A percentile compares a stretch with the other conserved stretches of the same genome.
phyloP scores from a whole-genome alignment of 1,284 basidiomycete species.

The Microbotryum scabiosae region DNA sequence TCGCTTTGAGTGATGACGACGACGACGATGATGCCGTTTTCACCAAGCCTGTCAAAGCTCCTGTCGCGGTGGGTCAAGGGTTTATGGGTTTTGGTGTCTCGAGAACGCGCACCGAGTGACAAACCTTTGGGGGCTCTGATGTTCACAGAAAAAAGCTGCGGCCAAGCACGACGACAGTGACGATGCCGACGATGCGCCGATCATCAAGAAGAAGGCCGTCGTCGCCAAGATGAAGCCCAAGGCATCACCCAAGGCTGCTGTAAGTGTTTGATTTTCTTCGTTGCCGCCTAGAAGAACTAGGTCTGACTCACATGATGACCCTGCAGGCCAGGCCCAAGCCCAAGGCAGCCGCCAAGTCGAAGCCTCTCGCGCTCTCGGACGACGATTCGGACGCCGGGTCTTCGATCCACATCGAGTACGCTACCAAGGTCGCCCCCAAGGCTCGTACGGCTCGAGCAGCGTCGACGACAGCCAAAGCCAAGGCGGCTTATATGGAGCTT shows the following conservation, averaged over 20 bases:
- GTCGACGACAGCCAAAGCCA: too few relatives aligned
- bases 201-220: conserved; percentile 36
- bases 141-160: background rate
- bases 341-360: conserved; percentile 50
- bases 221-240: conserved; percentile 39
- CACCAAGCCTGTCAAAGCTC: conserved; percentile 4
- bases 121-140: background rate
- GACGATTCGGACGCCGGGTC: background rate
- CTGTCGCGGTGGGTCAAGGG: background rate
- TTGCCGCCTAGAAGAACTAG: conserved; percentile 43
- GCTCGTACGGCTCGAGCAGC: too few relatives aligned
- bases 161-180: conserved; percentile 27
- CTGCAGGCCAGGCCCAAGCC: conserved; percentile 37
- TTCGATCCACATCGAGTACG: too few relatives aligned
- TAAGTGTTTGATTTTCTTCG: background rate
- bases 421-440: too few relatives aligned
- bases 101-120: background rate
- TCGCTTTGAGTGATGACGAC: conserved; percentile 12
- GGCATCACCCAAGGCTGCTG: conserved; percentile 1
- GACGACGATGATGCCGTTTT: conserved; percentile 6
- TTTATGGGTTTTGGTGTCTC: too few relatives aligned
- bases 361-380: conserved; percentile 23
- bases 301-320: conserved; percentile 39
- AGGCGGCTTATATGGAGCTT: too few relatives aligned
- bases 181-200: conserved; percentile 29